A percentile compares a stretch with the other conserved stretches of the same genome.
Conservation (phyloP, 768 basidiomycete genomes). For the Asterophora parasitica region DNA sequence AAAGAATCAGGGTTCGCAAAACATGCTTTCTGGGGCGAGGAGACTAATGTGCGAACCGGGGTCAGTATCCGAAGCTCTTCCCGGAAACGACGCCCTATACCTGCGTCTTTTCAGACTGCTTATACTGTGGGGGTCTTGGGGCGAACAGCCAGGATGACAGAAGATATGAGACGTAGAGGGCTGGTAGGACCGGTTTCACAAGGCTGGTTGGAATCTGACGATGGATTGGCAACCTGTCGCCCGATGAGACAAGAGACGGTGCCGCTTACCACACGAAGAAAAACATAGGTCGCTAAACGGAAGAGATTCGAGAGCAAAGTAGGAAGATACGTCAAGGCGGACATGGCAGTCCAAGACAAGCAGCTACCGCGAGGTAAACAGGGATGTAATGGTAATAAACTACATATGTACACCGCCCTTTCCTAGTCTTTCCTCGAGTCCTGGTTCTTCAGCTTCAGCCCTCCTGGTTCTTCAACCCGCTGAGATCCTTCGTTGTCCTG, state of each 20-base stretch:
- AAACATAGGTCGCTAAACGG: constrained; percentile 41
- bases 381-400: constrained; percentile 1
- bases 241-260: neutral
- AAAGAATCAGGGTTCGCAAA: constrained; percentile 21
- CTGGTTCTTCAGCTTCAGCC: constrained; percentile 24
- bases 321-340: constrained; percentile 19
- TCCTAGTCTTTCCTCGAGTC: no score
- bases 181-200: constrained; percentile 26
- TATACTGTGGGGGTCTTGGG: neutral
- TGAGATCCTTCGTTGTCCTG: constrained; percentile 32
- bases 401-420: neutral
- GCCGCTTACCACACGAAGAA: constrained; percentile 45
- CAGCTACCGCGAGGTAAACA: neutral
- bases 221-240: constrained; percentile 1
- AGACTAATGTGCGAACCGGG: neutral
- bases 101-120: constrained; percentile 9
- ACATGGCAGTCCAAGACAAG: constrained; percentile 8
- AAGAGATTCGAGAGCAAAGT: constrained; percentile 32
- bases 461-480: constrained; percentile 27
- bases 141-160: constrained; percentile 18
- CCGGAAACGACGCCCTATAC: neutral
- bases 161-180: constrained; percentile 26
- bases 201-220: constrained; percentile 36
- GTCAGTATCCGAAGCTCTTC: constrained; percentile 4
- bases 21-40: constrained; percentile 1